Conservation (phyloP, 202 grass and related monocot species). For the Eragrostis tef region DNA sequence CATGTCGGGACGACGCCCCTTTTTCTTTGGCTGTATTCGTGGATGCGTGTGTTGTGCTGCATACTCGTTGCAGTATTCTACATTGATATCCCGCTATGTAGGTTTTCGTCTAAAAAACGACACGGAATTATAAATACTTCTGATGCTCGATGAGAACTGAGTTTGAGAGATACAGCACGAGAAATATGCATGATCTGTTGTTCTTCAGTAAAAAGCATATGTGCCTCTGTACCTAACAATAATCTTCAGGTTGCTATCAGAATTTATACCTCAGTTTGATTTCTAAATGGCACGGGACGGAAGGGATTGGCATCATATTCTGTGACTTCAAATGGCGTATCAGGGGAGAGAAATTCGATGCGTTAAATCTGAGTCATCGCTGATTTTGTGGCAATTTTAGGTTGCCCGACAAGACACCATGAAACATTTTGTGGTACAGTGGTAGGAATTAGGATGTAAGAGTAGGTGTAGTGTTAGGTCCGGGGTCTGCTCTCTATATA, state of each 20-base stretch:
- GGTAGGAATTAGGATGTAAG: slow-evolving; percentile 38
- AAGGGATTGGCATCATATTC: slow-evolving; percentile 14
- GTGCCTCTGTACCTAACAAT: not conserved
- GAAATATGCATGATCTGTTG: not conserved
- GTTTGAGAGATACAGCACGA: not conserved
- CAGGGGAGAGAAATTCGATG: slow-evolving; percentile 13
- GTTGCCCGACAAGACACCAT: not conserved
- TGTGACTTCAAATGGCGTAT: slow-evolving; percentile 30
- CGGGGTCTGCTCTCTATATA: slow-evolving; percentile 44
- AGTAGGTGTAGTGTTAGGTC: slow-evolving; percentile 51
- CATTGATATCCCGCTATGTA: not conserved
- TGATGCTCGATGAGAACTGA: not conserved
- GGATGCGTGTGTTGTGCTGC: not conserved
- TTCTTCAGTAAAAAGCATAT: slow-evolving; percentile 17
- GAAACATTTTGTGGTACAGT: slow-evolving; percentile 34
- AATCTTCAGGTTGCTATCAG: slow-evolving; percentile 18
- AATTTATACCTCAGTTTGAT: slow-evolving; percentile 19
- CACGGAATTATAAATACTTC: not conserved
- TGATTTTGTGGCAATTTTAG: not conserved
- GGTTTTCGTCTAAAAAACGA: not conserved
- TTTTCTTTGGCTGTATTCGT: slow-evolving; percentile 1
- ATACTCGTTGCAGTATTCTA: not conserved
- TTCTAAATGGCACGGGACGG: not conserved
- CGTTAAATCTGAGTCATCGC: not conserved
- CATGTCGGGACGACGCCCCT: slow-evolving; percentile 36